Evolutionary conservation across 139 green algal genomes (phyloP).

Genomic region (Diplosphaera chodatii): DNA sequence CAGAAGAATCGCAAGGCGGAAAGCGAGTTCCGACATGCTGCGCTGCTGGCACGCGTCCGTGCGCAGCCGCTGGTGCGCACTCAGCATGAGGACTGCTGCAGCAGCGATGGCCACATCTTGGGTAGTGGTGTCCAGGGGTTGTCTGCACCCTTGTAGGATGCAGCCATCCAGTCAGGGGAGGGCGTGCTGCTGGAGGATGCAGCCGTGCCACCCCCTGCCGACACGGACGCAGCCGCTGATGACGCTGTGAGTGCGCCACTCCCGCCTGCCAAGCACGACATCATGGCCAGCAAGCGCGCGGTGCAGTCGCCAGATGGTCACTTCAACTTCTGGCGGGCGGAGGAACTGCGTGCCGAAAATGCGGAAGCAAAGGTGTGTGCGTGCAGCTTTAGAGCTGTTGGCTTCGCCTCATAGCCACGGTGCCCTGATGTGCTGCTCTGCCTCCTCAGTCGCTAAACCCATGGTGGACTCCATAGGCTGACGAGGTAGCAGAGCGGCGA

Average conservation of each 20-base stretch:
- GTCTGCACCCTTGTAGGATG: background rate
- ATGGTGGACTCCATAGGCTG: too few relatives aligned
- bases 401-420: too few relatives aligned
- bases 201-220: slow-evolving; percentile 1
- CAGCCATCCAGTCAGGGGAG: background rate
- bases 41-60: slow-evolving; percentile 43
- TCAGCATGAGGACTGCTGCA: too few relatives aligned
- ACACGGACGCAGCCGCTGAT: background rate
- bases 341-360: slow-evolving; percentile 14
- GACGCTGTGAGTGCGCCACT: background rate
- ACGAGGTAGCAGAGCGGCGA: slow-evolving; percentile 29
- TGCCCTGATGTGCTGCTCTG: too few relatives aligned
- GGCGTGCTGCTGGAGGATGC: too few relatives aligned
- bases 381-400: too few relatives aligned
- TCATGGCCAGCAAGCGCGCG: background rate
- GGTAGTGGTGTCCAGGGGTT: too few relatives aligned
- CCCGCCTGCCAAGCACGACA: slow-evolving; percentile 1
- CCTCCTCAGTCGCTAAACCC: too few relatives aligned
- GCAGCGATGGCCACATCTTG: too few relatives aligned
- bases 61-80: slow-evolving; percentile 3
- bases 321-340: slow-evolving; percentile 49
- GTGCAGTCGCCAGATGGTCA: slow-evolving; percentile 15
- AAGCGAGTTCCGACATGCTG: slow-evolving; percentile 34
- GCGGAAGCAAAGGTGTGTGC: background rate
- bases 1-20: slow-evolving; percentile 40